Conservation (phyloP, 2,329 filamentous ascomycete genomes). For the Endocalyx cinctus region DNA sequence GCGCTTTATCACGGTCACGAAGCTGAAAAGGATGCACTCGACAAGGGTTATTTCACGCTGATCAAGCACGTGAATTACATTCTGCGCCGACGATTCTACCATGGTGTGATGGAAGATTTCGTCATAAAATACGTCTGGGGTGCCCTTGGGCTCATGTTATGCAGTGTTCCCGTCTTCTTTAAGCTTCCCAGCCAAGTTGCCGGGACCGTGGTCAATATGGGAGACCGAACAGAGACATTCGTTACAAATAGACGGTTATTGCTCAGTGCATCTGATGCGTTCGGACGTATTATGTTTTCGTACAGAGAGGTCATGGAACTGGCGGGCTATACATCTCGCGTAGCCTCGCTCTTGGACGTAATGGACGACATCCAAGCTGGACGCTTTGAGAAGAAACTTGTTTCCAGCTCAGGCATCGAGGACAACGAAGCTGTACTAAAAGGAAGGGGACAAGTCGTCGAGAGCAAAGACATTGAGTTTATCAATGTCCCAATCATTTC, state of each 20-base stretch:
- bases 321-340: constrained; percentile 89
- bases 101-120: constrained; percentile 99
- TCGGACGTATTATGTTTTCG: constrained; percentile 94
- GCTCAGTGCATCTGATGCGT: constrained; percentile 89
- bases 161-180: constrained; percentile 94
- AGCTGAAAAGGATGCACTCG: constrained; percentile 90
- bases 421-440: constrained; percentile 78
- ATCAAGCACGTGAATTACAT: constrained; percentile 99
- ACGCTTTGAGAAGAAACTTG: constrained; percentile 92
- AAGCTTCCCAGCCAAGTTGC: constrained; percentile 70
- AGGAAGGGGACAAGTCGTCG: constrained; percentile 74
- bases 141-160: constrained; percentile 82
- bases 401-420: constrained; percentile 79
- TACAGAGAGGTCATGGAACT: constrained; percentile 97
- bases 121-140: constrained; percentile 99
- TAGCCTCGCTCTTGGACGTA: constrained; percentile 83
- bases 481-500: constrained; percentile 80
- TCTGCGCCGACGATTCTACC: constrained; percentile 82
- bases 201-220: constrained; percentile 56
- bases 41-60: constrained; percentile 97
- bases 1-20: constrained; percentile 89
- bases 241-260: constrained; percentile 92
- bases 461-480: constrained; percentile 54
- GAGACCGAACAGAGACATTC: constrained; percentile 70
- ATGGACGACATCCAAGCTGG: constrained; percentile 91